phyloP scores from a whole-genome alignment of 2,329 filamentous ascomycete species.

The Fusarium lyarnte region DNA sequence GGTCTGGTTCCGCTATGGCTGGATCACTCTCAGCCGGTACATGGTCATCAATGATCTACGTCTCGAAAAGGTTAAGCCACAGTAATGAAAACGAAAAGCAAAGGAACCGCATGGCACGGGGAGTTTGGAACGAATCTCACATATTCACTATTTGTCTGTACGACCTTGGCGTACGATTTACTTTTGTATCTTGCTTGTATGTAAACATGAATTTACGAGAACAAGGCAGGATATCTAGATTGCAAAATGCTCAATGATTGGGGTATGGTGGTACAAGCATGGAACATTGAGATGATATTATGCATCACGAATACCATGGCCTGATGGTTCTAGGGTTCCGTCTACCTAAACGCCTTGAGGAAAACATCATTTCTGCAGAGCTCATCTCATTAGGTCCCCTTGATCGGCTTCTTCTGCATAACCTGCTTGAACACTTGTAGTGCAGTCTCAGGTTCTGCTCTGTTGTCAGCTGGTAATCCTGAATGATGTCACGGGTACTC shows the following conservation, averaged over 20 bases:
- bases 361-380: background rate
- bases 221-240: background rate
- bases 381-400: constrained; percentile 23
- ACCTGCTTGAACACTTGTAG: constrained; percentile 42
- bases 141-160: constrained; percentile 5
- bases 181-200: constrained; percentile 4
- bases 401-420: constrained; percentile 38
- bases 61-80: constrained; percentile 53
- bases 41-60: constrained; percentile 94
- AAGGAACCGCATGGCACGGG: constrained; percentile 22
- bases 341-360: background rate
- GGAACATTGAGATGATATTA: background rate
- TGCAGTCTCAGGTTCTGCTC: constrained; percentile 40
- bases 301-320: background rate
- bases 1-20: constrained; percentile 97
- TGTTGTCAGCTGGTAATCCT: background rate
- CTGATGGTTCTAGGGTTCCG: background rate
- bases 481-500: background rate
- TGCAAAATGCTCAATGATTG: background rate
- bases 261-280: background rate
- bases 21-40: constrained; percentile 90
- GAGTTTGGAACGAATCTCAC: constrained; percentile 20
- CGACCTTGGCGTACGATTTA: constrained; percentile 9
- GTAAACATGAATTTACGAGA: background rate
- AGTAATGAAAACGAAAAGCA: constrained; percentile 1